Conservation (phyloP, 176 grass and related monocot genomes). For the Musa troglodytarum region DNA sequence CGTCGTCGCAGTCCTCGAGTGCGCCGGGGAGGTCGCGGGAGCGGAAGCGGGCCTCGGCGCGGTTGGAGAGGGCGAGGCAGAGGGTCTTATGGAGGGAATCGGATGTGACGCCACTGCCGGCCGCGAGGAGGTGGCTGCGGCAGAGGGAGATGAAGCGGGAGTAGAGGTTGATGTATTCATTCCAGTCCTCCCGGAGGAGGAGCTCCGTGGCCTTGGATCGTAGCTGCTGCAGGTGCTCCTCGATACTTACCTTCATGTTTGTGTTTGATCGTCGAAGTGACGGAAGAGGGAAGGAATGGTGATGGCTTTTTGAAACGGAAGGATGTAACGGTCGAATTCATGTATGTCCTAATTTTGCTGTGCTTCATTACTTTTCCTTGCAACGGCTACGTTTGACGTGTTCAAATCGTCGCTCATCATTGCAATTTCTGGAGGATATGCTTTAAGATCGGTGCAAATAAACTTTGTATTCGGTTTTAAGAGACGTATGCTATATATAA, state of each 20-base stretch:
- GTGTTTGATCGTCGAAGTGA: constrained; percentile 6
- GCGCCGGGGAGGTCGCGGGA: constrained; percentile 37
- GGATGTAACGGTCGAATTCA: constrained; percentile 40
- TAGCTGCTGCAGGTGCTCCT: constrained; percentile 59
- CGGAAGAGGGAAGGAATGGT: neutral
- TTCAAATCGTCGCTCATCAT: no score
- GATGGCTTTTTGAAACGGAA: constrained; percentile 1
- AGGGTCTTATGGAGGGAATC: constrained; percentile 35
- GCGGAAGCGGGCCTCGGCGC: constrained; percentile 55
- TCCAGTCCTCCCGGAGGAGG: constrained; percentile 71
- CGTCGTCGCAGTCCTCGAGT: constrained; percentile 48
- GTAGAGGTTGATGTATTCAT: constrained; percentile 62
- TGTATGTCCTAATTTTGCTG: neutral
- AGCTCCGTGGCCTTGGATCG: constrained; percentile 60
- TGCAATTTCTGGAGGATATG: no score
- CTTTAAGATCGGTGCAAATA: no score
- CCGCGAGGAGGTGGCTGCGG: constrained; percentile 1
- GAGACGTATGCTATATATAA: no score
- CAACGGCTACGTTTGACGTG: neutral
- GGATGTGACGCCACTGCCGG: neutral
- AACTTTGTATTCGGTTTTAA: no score
- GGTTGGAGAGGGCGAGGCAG: constrained; percentile 46
- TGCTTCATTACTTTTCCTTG: neutral
- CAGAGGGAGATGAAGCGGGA: constrained; percentile 47
- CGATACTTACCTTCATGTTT: constrained; percentile 23